These are phyloP conservation scores for Claviceps maximensis DNA, from an alignment of 2,329 filamentous ascomycete species.

Conservation along the genomic window DNA sequence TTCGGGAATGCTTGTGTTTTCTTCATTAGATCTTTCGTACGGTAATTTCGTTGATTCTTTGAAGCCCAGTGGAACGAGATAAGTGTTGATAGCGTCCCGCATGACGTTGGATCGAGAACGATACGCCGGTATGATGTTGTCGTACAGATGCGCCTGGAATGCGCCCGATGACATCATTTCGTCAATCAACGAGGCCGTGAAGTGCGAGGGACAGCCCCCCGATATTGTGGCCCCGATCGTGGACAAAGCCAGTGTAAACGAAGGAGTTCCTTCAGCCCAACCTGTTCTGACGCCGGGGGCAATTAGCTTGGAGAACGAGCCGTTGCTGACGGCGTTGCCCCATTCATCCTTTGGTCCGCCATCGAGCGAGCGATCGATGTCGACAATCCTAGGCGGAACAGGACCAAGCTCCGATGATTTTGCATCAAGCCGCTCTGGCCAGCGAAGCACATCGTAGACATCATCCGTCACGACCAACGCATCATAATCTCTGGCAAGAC, in stretches of 20 bases:
- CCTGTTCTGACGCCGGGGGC: conserved; percentile 73
- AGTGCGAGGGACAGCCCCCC: conserved; percentile 38
- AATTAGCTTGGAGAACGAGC: conserved; percentile 78
- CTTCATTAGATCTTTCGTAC: conserved; percentile 2
- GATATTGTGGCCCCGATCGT: conserved; percentile 40
- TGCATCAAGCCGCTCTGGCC: conserved; percentile 37
- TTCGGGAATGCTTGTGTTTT: not conserved
- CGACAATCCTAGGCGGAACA: conserved; percentile 24
- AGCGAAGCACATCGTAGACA: conserved; percentile 87
- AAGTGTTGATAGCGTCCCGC: conserved; percentile 7
- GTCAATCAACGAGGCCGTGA: conserved; percentile 2
- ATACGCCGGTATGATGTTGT: conserved; percentile 11
- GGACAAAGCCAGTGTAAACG: conserved; percentile 36
- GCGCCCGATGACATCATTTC: conserved; percentile 10
- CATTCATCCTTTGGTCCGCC: conserved; percentile 35
- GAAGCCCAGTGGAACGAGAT: conserved; percentile 11
- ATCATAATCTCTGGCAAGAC: conserved; percentile 65
- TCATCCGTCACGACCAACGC: conserved; percentile 81
- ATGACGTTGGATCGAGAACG: conserved; percentile 9
- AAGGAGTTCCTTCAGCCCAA: conserved; percentile 65
- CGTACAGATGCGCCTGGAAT: conserved; percentile 11
- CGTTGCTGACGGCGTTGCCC: conserved; percentile 74
- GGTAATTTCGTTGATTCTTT: conserved; percentile 7
- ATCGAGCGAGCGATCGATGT: conserved; percentile 1
- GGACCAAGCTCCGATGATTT: conserved; percentile 68